Evolutionary conservation across 2,329 filamentous ascomycete species (phyloP), one percentile per base, ranked within the genome.

Genomic region (Alternaria brassicicola): DNA sequence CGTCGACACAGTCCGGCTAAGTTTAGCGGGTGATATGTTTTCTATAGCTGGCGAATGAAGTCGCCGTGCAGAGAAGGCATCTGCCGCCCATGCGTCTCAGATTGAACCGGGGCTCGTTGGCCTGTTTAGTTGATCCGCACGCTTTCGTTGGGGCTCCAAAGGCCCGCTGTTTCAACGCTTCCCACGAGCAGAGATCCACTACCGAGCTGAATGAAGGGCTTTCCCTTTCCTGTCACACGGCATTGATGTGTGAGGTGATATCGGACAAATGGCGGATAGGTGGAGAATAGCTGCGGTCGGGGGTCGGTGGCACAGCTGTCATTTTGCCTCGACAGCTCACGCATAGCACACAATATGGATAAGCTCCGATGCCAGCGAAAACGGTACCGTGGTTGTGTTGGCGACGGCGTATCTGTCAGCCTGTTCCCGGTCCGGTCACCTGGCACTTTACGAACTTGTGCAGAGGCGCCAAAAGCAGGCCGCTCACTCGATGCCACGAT

Each of bases 61-160:
- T 36, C 23, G 17, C 17, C 42, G 36, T 21, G 59, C 59, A 55
- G 52, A 50, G 57, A 42, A 35, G 26, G 52, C 52, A 26, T 53
- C 52, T 51, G 50, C 59, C 66, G 67, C 68, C 65, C 64, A 62
- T 58, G 62, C 63, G 68, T 72, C 69, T 60, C 67, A 71, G 65
- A 58, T 67, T 65, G 52, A 59, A 55, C 57, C 55, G 64, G 65
- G 61, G 55, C n/a, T 26, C 21, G 47, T 60, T 49, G 47, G 31
- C 53, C 42, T 65, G 53, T 63, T 64, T 54, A 52, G 52, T 55
- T 47, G 54, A 61, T 55, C 61, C 57, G 57, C 59, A 35, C 43
- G 38, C 28, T 35, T 35, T 57, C 42, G 59, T 61, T 64, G 61
- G 59, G 56, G 49, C 51, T 53, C n/a, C 33, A 47, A 15, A 47